Percentiles rank a stretch among this genome's conserved stretches.
Evolutionary conservation across 305 asterid species (phyloP).

Genomic region (Fraxinus platypoda): DNA sequence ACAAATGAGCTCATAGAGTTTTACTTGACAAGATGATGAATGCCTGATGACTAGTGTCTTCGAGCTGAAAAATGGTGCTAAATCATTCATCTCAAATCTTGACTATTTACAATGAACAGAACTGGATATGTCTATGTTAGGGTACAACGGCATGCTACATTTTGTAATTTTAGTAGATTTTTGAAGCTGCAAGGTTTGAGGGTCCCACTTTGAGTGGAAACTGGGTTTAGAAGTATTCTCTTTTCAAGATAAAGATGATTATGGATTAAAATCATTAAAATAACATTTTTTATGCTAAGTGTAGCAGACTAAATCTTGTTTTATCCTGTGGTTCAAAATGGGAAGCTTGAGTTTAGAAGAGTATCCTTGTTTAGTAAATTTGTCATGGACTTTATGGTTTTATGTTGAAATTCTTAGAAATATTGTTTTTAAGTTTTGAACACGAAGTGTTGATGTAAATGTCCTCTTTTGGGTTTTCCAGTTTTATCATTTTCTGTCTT

Average conservation of each 20-base stretch:
- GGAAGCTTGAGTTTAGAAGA: slow-evolving; percentile 12
- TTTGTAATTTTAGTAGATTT: neutral
- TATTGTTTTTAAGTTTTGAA: neutral
- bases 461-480: neutral
- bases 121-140: neutral
- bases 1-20: neutral
- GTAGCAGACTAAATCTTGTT: neutral
- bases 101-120: neutral
- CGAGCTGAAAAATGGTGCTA: neutral
- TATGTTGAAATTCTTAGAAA: neutral
- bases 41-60: neutral
- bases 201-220: neutral
- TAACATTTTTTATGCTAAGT: neutral
- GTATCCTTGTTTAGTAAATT: neutral
- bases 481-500: neutral
- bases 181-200: slow-evolving; percentile 1
- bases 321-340: neutral
- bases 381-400: neutral
- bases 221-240: neutral
- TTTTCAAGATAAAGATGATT: neutral
- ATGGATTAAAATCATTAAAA: neutral
- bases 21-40: neutral
- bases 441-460: neutral
- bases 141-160: neutral
- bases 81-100: neutral